A percentile compares a stretch with the other conserved stretches of the same genome.
These are phyloP conservation scores for Hyaloperonospora brassicae DNA, from an alignment of 352 stramenopile genomes.

Conservation along the genomic window DNA sequence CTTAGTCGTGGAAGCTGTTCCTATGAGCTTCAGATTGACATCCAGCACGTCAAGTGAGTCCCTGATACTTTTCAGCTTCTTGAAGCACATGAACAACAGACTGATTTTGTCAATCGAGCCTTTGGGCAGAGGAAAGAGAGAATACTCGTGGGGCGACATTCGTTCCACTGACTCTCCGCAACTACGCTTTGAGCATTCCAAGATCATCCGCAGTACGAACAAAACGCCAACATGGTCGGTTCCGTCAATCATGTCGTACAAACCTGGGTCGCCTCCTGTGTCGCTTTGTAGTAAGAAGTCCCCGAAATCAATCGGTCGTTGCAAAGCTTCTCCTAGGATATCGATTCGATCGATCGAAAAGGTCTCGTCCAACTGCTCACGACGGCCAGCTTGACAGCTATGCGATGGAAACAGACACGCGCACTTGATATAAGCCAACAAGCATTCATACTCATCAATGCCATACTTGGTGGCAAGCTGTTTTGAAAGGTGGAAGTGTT, in stretches of 20 bases:
- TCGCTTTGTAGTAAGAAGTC: slow-evolving; percentile 39
- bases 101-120: slow-evolving; percentile 44
- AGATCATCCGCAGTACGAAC: slow-evolving; percentile 55
- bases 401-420: slow-evolving; percentile 23
- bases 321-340: slow-evolving; percentile 58
- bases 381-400: slow-evolving; percentile 18
- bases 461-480: slow-evolving; percentile 65
- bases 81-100: slow-evolving; percentile 72
- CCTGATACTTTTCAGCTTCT: slow-evolving; percentile 54
- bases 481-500: slow-evolving; percentile 34
- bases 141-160: slow-evolving; percentile 1
- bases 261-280: slow-evolving; percentile 10
- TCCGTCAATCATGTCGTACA: slow-evolving; percentile 55
- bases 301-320: slow-evolving; percentile 44
- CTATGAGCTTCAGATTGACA: slow-evolving; percentile 56
- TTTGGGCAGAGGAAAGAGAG: slow-evolving; percentile 48
- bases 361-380: slow-evolving; percentile 59
- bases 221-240: slow-evolving; percentile 66
- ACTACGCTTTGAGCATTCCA: slow-evolving; percentile 68
- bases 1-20: slow-evolving; percentile 23
- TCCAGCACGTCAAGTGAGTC: slow-evolving; percentile 13
- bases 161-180: slow-evolving; percentile 14
- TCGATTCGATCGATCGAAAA: slow-evolving; percentile 46
- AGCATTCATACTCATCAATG: slow-evolving; percentile 52
- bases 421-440: slow-evolving; percentile 55